phyloP scores from a whole-genome alignment of 2,329 filamentous ascomycete genomes.

The Zasmidium angulare region DNA sequence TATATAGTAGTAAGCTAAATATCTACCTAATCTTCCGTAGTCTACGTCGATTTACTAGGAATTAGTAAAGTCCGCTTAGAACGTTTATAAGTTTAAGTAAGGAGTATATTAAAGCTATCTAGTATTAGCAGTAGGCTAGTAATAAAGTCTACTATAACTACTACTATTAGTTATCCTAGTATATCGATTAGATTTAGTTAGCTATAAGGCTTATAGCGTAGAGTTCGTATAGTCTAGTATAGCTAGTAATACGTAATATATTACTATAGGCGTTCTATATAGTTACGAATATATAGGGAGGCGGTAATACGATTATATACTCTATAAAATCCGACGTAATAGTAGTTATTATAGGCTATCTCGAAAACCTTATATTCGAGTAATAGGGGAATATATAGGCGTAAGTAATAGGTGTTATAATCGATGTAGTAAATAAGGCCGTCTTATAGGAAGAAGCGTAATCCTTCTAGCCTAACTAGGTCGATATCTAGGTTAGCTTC shows the following conservation, averaged over 20 bases:
- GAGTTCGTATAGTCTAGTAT: not conserved
- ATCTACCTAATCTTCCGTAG: constrained; percentile 8
- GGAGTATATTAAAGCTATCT: constrained; percentile 2
- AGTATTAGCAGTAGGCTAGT: not conserved
- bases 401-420: not conserved
- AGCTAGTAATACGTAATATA: not conserved
- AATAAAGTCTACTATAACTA: constrained; percentile 3
- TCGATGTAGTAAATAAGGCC: constrained; percentile 2
- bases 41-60: not conserved
- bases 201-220: not conserved
- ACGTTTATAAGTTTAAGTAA: constrained; percentile 5
- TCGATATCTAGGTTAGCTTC: not conserved
- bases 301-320: not conserved
- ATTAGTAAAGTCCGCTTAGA: constrained; percentile 3
- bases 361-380: not conserved
- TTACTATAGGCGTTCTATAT: not conserved
- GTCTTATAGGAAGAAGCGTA: constrained; percentile 6
- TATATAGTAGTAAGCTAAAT: not conserved
- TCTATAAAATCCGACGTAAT: constrained; percentile 1
- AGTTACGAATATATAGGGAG: not conserved
- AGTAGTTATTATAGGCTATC: too few species aligned
- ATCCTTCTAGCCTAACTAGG: not conserved
- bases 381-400: constrained; percentile 3
- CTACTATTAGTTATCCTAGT: not conserved
- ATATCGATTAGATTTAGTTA: not conserved